phyloP scores from a whole-genome alignment of 2,329 filamentous ascomycete species.

The Pleoardoris graminearum region DNA sequence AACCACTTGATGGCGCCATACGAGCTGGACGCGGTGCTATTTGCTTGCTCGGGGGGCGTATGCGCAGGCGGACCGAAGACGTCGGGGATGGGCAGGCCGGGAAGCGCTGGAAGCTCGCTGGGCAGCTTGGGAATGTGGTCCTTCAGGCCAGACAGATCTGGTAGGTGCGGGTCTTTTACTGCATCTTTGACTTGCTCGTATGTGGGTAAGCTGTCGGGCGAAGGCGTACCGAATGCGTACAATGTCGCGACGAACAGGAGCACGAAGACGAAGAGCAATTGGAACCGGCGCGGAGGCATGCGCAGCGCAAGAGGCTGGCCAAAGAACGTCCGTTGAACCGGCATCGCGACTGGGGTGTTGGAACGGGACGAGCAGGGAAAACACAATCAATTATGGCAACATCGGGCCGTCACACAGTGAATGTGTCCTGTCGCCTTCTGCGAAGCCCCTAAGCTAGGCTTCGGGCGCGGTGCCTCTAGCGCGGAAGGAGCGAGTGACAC shows the following conservation, averaged over 20 bases:
- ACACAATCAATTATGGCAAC: slow-evolving; percentile 2
- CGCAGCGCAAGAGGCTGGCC: slow-evolving; percentile 39
- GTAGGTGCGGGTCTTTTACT: slow-evolving; percentile 47
- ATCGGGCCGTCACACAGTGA: background rate
- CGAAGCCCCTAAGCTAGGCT: background rate
- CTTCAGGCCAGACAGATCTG: slow-evolving; percentile 19
- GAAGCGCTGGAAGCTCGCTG: background rate
- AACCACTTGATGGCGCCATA: slow-evolving; percentile 79
- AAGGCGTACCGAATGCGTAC: slow-evolving; percentile 44
- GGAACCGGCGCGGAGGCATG: slow-evolving; percentile 52
- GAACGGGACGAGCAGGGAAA: background rate
- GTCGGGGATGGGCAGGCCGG: slow-evolving; percentile 52
- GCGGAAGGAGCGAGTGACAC: background rate
- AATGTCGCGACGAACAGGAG: slow-evolving; percentile 38
- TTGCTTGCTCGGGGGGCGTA: slow-evolving; percentile 70
- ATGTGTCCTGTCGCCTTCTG: background rate
- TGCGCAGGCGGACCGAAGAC: slow-evolving; percentile 73
- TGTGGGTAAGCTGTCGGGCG: slow-evolving; percentile 41
- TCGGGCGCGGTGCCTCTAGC: slow-evolving; percentile 2
- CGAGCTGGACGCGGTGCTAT: slow-evolving; percentile 65
- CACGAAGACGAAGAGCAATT: slow-evolving; percentile 48
- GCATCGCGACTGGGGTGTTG: slow-evolving; percentile 27
- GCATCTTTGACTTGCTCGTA: slow-evolving; percentile 42
- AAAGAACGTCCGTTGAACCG: slow-evolving; percentile 37
- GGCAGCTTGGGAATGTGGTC: slow-evolving; percentile 33